phyloP scores from a whole-genome alignment of 306 rosid genomes.

The Cotoneaster glaucophyllus region DNA sequence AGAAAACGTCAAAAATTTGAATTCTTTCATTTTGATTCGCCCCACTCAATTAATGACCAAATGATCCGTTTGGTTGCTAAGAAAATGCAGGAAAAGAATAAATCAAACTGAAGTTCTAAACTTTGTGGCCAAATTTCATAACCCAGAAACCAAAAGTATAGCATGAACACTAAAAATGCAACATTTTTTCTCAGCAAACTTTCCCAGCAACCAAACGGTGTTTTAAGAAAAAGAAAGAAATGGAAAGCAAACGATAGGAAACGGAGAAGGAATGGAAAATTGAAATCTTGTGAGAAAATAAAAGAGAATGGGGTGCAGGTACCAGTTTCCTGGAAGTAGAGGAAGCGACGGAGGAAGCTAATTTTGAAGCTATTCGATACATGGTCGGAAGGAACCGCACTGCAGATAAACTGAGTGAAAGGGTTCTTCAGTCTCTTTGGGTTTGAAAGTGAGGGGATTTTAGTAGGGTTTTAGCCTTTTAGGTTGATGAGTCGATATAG shows the following conservation, averaged over 20 bases:
- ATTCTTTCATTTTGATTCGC: not conserved
- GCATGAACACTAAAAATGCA: not conserved
- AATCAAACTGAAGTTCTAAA: not conserved
- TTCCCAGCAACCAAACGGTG: not conserved
- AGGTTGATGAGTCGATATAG: not conserved
- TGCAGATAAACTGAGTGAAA: no score
- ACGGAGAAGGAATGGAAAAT: not conserved
- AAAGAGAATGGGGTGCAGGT: slow-evolving; percentile 5
- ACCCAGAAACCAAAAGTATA: not conserved
- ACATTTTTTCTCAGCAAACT: not conserved
- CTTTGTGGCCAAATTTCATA: not conserved
- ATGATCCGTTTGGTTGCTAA: not conserved
- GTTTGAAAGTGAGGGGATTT: slow-evolving; percentile 3
- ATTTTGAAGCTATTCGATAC: slow-evolving; percentile 64
- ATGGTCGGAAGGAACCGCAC: slow-evolving; percentile 22
- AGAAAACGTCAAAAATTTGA: not conserved
- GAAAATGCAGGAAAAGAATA: not conserved
- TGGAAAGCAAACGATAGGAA: not conserved
- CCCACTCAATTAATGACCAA: not conserved
- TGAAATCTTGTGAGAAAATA: not conserved
- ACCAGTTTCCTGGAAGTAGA: slow-evolving; percentile 54
- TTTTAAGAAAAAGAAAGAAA: not conserved
- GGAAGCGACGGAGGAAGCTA: slow-evolving; percentile 41
- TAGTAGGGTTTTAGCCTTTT: slow-evolving; percentile 30
- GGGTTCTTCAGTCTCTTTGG: not conserved